phyloP scores from a whole-genome alignment of 2,329 filamentous ascomycete species.

The Dothideomycetidae sp. region DNA sequence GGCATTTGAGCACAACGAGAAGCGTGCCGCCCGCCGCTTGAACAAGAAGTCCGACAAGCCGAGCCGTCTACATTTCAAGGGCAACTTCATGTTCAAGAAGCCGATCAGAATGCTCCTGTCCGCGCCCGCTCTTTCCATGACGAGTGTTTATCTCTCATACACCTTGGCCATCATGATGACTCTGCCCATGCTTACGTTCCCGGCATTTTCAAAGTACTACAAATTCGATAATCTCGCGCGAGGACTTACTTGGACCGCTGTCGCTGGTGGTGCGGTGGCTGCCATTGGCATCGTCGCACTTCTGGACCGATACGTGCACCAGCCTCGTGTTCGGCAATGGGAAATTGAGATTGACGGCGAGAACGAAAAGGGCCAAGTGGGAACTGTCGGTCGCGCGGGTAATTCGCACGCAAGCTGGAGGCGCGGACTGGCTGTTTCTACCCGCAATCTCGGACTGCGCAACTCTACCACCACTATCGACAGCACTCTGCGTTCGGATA shows the following conservation, averaged over 20 bases:
- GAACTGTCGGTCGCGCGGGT: neutral
- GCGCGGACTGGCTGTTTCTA: conserved; percentile 7
- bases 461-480: conserved; percentile 5
- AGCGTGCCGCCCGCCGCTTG: conserved; percentile 10
- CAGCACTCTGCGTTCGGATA: neutral
- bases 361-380: conserved; percentile 4
- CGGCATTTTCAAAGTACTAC: conserved; percentile 16
- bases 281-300: conserved; percentile 20
- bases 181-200: conserved; percentile 14
- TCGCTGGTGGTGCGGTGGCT: conserved; percentile 19
- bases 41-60: conserved; percentile 12
- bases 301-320: conserved; percentile 19
- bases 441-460: conserved; percentile 6
- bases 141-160: conserved; percentile 12
- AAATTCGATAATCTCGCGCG: conserved; percentile 20
- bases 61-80: conserved; percentile 10
- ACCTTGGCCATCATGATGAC: conserved; percentile 15
- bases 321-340: conserved; percentile 12
- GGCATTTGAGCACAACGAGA: conserved; percentile 6
- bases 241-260: conserved; percentile 23
- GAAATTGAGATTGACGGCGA: conserved; percentile 7
- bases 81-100: conserved; percentile 17
- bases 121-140: conserved; percentile 19
- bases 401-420: conserved; percentile 6
- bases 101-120: conserved; percentile 16